Base-by-base conservation (phyloP, 192 early-diverging fungal genomes). In the Coemansia sp. region DNA sequence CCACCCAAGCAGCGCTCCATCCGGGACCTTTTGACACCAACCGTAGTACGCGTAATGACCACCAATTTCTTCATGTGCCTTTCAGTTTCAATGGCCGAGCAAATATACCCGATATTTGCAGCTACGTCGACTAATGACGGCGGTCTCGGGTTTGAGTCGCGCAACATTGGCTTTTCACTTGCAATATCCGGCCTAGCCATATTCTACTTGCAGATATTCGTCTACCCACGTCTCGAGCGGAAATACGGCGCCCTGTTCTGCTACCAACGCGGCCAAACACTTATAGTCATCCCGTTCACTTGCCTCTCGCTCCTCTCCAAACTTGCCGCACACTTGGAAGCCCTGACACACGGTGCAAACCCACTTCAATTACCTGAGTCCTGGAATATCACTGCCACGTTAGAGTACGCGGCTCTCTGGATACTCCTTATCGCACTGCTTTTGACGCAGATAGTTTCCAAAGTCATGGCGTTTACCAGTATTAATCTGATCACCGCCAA, bases 71-170 rank as follows among this genome's bases (percentile, higher is more conserved):
- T 70, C 0, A 61, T 79, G 55, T 61, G 63, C 33, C 31, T 75
- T 23, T 33, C 63, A 1, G 25, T 71, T 10, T 37, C 64, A 6
- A 74, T 76, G 59, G 42, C 58, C 7, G 66, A 71, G 42, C 72
- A 79, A 56, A 48, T 61, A 3, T 77, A 77, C 40, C 82, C 82
- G 8, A 68, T 84, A 0, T 84, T 75, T 62, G 69, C 82, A 0
- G 81, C 81, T 13, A 75, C 75, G 0, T 51, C 66, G 1, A 60
- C 66, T 3, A 43, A 35, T 8, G 67, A 74, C 7, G 87, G 87
- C 46, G 87, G 87, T 2, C 66, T 88, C 2, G 87, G 84, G 1
- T 82, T 86, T 60, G 66, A 66, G 34, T 58, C 84, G 6, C 71
- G 75, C 21, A 64, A 63, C 25, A 87, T 88, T 55, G 87, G 87